Conservation (phyloP, 306 rosid species). For the Cucumis hystrix region DNA sequence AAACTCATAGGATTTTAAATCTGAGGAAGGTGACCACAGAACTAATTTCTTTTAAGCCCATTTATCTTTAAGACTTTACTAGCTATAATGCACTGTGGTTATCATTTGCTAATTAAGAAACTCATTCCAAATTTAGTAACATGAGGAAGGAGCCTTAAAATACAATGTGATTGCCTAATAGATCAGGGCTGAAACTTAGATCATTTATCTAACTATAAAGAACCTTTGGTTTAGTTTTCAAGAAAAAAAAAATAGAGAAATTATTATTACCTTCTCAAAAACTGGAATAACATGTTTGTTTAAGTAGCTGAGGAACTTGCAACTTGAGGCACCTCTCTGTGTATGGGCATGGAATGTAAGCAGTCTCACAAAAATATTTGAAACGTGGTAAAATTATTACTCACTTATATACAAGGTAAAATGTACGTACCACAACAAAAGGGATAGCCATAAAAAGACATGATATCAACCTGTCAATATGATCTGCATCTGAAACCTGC, state of each 20-base stretch:
- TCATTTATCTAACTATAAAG: background rate
- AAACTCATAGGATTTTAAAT: background rate
- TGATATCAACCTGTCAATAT: slow-evolving; percentile 82
- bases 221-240: background rate
- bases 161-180: background rate
- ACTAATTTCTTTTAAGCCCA: background rate
- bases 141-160: background rate
- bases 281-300: slow-evolving; percentile 75
- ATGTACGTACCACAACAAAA: slow-evolving; percentile 62
- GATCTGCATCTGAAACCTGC: slow-evolving; percentile 89
- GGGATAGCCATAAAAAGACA: slow-evolving; percentile 94
- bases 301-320: slow-evolving; percentile 73
- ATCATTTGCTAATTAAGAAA: background rate
- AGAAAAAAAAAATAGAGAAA: background rate
- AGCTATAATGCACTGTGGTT: background rate
- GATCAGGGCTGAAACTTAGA: background rate
- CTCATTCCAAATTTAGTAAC: background rate
- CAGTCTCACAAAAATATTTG: slow-evolving; percentile 5
- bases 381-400: background rate
- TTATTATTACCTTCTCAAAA: slow-evolving; percentile 69
- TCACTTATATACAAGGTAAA: background rate
- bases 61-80: background rate
- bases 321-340: slow-evolving; percentile 92
- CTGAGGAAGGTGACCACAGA: background rate
- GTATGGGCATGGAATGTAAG: background rate